Conservation (phyloP, 2,329 filamentous ascomycete genomes). For the Fusarium sp. region DNA sequence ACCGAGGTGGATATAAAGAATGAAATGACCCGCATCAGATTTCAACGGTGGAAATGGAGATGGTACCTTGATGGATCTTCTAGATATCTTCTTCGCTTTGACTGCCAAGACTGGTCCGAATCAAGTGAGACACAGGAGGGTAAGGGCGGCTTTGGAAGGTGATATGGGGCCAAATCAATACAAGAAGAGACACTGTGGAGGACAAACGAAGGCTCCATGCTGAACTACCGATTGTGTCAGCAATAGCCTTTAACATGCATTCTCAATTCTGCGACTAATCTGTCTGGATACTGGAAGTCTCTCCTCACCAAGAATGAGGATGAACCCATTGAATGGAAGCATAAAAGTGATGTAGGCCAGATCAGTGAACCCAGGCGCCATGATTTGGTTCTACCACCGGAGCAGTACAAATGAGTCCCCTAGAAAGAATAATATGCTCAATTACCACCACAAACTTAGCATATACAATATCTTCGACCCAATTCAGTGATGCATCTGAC, state of each 20-base stretch:
- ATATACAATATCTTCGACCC: background rate
- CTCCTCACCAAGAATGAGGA: too few species aligned
- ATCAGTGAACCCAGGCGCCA: background rate
- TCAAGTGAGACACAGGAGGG: background rate
- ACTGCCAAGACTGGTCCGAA: background rate
- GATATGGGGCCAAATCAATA: background rate
- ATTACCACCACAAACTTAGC: too few species aligned
- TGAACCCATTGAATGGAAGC: too few species aligned
- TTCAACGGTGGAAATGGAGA: background rate
- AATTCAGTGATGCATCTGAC: background rate
- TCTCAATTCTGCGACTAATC: background rate
- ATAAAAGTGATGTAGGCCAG: background rate
- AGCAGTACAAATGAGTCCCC: background rate
- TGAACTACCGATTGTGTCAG: background rate
- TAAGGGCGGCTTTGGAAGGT: background rate
- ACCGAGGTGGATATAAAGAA: background rate
- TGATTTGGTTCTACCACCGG: too few species aligned
- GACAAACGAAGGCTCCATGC: background rate
- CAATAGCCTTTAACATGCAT: background rate
- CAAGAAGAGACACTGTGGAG: background rate
- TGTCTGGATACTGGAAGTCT: fast-evolving
- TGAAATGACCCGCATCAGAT: background rate
- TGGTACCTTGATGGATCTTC: background rate
- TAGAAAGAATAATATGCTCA: background rate
- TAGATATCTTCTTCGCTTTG: background rate